These are phyloP conservation scores for Psilocybe cubensis DNA, from an alignment of 768 basidiomycete genomes.

Conservation along the genomic window DNA sequence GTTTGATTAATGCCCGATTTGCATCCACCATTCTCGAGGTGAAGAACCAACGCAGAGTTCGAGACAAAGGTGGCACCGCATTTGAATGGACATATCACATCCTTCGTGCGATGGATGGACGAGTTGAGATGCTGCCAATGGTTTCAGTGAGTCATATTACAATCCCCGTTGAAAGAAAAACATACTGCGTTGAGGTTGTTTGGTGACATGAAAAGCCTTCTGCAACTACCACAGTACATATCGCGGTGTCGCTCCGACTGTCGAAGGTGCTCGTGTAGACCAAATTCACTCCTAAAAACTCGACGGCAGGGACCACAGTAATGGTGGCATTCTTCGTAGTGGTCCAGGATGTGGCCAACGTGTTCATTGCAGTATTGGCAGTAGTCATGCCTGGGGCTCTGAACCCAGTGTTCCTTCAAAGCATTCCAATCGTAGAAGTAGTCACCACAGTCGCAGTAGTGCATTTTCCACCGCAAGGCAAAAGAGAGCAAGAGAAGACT, in stretches of 20 bases:
- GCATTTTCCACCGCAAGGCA: too few relatives aligned
- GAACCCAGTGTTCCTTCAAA: conserved; percentile 55
- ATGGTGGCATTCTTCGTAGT: conserved; percentile 42
- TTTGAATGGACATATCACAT: conserved; percentile 39
- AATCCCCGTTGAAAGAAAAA: conserved; percentile 43
- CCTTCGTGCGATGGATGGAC: conserved; percentile 45
- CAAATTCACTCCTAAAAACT: conserved; percentile 42
- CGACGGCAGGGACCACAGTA: conserved; percentile 46
- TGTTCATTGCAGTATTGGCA: conserved; percentile 55
- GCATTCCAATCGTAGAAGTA: conserved; percentile 45
- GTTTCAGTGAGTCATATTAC: conserved; percentile 4
- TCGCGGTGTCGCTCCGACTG: conserved; percentile 41
- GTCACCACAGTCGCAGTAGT: conserved; percentile 42
- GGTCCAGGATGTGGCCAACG: conserved; percentile 38
- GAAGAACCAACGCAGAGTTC: conserved; percentile 56
- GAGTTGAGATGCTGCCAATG: conserved; percentile 51
- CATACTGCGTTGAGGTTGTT: conserved; percentile 39
- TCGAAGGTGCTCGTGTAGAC: conserved; percentile 51
- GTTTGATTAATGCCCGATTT: conserved; percentile 47
- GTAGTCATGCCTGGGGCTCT: conserved; percentile 51
- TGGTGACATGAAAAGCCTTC: not conserved
- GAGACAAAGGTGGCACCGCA: conserved; percentile 56
- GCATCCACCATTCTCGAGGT: conserved; percentile 67
- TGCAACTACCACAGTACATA: conserved; percentile 5
- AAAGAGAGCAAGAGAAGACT: too few relatives aligned